Conservation (phyloP, 495 filamentous ascomycete species). For the Cercophora scortea region DNA sequence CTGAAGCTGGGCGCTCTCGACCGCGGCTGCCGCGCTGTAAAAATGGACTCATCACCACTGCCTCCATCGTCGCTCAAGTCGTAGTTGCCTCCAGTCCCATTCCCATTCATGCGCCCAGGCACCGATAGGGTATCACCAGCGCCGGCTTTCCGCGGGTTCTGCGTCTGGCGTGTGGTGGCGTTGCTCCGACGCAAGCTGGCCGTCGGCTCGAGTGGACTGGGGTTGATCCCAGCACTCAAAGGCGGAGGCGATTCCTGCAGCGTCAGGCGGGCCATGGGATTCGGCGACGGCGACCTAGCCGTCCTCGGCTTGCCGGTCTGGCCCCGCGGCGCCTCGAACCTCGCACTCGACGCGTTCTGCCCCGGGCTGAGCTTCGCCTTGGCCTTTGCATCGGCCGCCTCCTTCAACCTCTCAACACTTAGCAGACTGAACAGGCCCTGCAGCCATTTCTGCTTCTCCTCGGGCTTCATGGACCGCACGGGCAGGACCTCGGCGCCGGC, state of each 20-base stretch:
- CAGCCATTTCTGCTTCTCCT: constrained; percentile 27
- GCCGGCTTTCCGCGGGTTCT: constrained; percentile 4
- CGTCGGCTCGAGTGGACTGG: neutral
- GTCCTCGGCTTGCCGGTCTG: neutral
- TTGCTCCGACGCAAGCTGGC: constrained; percentile 14
- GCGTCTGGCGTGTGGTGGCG: neutral
- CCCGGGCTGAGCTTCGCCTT: neutral
- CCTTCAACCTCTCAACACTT: constrained; percentile 14
- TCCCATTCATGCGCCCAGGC: constrained; percentile 1
- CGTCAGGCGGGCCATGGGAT: neutral
- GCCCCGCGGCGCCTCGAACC: constrained; percentile 16
- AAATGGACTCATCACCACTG: neutral
- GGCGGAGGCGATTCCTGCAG: neutral
- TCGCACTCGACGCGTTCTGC: constrained; percentile 1
- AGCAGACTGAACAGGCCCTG: constrained; percentile 20
- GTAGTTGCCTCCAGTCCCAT: neutral
- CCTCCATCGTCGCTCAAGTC: neutral
- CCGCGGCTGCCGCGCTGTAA: neutral
- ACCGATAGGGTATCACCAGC: constrained; percentile 5
- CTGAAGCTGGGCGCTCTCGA: constrained; percentile 1
- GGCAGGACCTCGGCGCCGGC: constrained; percentile 27
- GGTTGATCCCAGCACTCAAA: neutral
- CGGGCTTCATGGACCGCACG: constrained; percentile 24
- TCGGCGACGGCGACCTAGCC: neutral
- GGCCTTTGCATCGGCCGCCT: neutral